Conservation (phyloP, 1,284 basidiomycete species). For the Sporisorium sorghi region DNA sequence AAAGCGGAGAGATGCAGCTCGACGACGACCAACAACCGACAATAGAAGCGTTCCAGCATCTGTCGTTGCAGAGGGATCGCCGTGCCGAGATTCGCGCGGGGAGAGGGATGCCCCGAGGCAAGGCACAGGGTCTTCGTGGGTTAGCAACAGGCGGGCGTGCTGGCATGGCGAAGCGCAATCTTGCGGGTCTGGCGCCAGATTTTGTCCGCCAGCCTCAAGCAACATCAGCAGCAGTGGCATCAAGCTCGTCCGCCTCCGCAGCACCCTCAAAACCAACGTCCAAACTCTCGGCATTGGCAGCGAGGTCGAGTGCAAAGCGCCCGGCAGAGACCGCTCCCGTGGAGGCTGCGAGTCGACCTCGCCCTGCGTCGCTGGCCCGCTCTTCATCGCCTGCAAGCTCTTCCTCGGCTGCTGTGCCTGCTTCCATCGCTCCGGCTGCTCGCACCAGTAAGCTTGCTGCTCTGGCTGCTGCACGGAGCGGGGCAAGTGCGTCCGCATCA, state of each 20-base stretch:
- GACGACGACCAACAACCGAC: slow-evolving; percentile 31
- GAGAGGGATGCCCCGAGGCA: slow-evolving; percentile 24
- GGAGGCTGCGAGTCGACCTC: slow-evolving; percentile 15
- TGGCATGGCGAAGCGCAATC: slow-evolving; percentile 52
- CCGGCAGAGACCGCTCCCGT: slow-evolving; percentile 29
- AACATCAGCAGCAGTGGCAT: not conserved
- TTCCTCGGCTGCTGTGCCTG: slow-evolving; percentile 3
- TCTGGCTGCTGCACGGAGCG: slow-evolving; percentile 50
- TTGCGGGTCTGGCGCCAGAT: slow-evolving; percentile 43
- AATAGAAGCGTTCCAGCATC: slow-evolving; percentile 75
- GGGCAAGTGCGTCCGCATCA: slow-evolving; percentile 9
- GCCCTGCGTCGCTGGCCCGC: slow-evolving; percentile 24
- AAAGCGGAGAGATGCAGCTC: slow-evolving; percentile 26
- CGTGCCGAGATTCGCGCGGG: slow-evolving; percentile 38
- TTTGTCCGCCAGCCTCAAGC: slow-evolving; percentile 19
- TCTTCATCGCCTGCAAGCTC: slow-evolving; percentile 3
- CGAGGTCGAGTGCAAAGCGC: slow-evolving; percentile 43
- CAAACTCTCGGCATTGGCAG: slow-evolving; percentile 45
- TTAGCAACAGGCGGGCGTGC: slow-evolving; percentile 46
- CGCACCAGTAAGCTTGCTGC: slow-evolving; percentile 60
- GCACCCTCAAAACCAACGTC: slow-evolving; percentile 33
- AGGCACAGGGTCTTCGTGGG: slow-evolving; percentile 44
- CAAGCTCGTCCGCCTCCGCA: not conserved
- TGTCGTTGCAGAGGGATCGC: slow-evolving; percentile 37
- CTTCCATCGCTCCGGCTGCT: slow-evolving; percentile 8